Base-by-base conservation (phyloP, 192 early-diverging fungal species). In the Chytriomyces sp. region DNA sequence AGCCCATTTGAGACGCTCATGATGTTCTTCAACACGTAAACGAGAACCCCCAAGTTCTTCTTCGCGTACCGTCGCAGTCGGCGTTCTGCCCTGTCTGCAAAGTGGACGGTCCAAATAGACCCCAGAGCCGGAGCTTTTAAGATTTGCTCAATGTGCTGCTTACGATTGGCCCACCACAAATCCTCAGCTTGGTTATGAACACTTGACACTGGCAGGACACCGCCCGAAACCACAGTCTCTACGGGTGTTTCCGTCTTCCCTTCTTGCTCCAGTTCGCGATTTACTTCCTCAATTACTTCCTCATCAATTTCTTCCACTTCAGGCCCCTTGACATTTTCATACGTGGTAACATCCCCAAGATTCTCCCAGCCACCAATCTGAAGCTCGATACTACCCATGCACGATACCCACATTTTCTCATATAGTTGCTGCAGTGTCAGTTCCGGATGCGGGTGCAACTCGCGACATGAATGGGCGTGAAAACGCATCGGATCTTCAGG, bases 1-100 rank as follows among this genome's bases (percentile, higher is more conserved):
- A 26, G 7, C 28, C 73, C 73, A 39, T 74, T 64, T 38, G 73
- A 44, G 36, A 74, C 56, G 39, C 52, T 49, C 12, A 26, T 30
- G 19, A 74, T 54, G 41, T 74, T 74, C 37, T 52, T 67, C 10
- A 74, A 31, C 30, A 73, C 64, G 32, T 69, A 69, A 26, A 39
- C 52, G 30, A 74, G 41, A 1, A 28, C 10, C 59, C n/a, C 31
- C 10, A 25, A 6, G 30, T 73, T 72, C 22, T 56, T 68, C 56
- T 34, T 54, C 44, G n/a, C 40, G 52, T 64, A 64, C 38, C 38
- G 6, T 26, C 62, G 34, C 5, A 72, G 64, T 31, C n/a, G 31
- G 26, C 33, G 17, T 6, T 52, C 5, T 19, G 70, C 70, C 2
- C 52, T 44, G 44, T 72, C 70, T 14, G 59, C 8, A 19, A 72